Conservation (phyloP, 768 basidiomycete genomes). For the Lactarius psammicola region DNA sequence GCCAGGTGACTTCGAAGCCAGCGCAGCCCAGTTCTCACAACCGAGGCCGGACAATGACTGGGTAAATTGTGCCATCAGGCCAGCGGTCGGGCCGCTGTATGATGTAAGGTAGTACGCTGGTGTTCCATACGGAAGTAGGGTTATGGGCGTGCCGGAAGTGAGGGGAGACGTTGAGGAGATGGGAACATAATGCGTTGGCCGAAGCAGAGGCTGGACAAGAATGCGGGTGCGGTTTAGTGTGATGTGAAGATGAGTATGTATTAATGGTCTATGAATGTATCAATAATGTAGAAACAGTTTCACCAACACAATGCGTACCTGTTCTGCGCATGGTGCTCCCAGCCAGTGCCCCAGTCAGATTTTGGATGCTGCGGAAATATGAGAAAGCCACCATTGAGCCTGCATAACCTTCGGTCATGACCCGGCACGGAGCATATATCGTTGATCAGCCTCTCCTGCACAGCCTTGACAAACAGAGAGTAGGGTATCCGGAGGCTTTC, state of each 20-base stretch:
- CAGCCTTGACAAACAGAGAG: conserved; percentile 56
- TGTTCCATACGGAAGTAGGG: conserved; percentile 64
- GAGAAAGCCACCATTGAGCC: conserved; percentile 64
- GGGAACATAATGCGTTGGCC: conserved; percentile 56
- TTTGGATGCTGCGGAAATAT: conserved; percentile 44
- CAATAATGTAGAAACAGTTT: conserved; percentile 25
- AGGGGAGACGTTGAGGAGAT: conserved; percentile 44
- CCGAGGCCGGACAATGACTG: conserved; percentile 64
- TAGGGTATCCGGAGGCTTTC: conserved; percentile 43
- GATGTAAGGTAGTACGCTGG: conserved; percentile 71
- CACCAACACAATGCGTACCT: conserved; percentile 39
- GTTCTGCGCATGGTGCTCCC: conserved; percentile 54
- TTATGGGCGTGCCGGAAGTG: conserved; percentile 62
- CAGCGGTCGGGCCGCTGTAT: conserved; percentile 67
- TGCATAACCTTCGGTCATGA: conserved; percentile 41
- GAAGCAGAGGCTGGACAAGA: conserved; percentile 63
- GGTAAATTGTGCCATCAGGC: conserved; percentile 60
- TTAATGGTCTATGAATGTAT: conserved; percentile 48
- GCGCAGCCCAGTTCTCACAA: conserved; percentile 47
- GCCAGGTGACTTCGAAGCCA: conserved; percentile 18
- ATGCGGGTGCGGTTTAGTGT: conserved; percentile 40
- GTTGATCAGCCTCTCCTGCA: conserved; percentile 54
- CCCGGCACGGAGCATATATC: conserved; percentile 40
- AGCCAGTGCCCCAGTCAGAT: conserved; percentile 63
- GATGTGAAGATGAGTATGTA: conserved; percentile 46